Conservation (phyloP, 768 basidiomycete species). For the Termitomyces sp. region DNA sequence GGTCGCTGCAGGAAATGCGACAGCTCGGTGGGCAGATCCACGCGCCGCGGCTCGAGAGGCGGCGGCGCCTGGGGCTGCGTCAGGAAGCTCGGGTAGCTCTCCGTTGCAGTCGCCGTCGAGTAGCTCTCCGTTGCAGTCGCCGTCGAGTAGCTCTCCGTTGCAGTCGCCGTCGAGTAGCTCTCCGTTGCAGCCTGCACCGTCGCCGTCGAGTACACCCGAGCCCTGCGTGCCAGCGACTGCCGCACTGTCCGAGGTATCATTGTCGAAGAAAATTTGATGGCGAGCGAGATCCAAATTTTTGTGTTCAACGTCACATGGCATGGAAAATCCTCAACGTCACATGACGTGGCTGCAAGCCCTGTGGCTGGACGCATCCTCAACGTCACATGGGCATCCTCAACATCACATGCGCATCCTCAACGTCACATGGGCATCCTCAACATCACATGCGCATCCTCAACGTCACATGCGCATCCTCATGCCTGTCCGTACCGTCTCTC, state of each 20-base stretch:
- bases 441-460: too few relatives aligned
- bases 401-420: too few relatives aligned
- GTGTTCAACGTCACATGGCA: neutral
- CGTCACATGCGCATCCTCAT: too few relatives aligned
- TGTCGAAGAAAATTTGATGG: neutral
- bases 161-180: slow-evolving; percentile 62
- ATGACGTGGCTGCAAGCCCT: too few relatives aligned
- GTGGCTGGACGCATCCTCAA: too few relatives aligned
- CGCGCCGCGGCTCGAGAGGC: slow-evolving; percentile 3
- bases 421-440: too few relatives aligned
- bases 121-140: slow-evolving; percentile 49
- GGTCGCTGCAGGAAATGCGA: slow-evolving; percentile 45
- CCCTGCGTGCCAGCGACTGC: too few relatives aligned
- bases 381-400: too few relatives aligned
- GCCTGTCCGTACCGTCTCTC: too few relatives aligned
- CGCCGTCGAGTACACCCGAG: slow-evolving; percentile 69
- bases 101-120: slow-evolving; percentile 32
- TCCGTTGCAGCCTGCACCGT: slow-evolving; percentile 48
- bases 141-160: slow-evolving; percentile 53
- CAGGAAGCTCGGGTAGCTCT: slow-evolving; percentile 34
- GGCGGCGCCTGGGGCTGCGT: slow-evolving; percentile 7
- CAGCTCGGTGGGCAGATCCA: slow-evolving; percentile 30
- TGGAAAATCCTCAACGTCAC: too few relatives aligned
- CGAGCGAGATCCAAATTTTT: neutral
- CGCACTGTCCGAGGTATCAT: slow-evolving; percentile 40